phyloP scores from a whole-genome alignment of 2,329 filamentous ascomycete genomes.

The Sporothrix phasma region DNA sequence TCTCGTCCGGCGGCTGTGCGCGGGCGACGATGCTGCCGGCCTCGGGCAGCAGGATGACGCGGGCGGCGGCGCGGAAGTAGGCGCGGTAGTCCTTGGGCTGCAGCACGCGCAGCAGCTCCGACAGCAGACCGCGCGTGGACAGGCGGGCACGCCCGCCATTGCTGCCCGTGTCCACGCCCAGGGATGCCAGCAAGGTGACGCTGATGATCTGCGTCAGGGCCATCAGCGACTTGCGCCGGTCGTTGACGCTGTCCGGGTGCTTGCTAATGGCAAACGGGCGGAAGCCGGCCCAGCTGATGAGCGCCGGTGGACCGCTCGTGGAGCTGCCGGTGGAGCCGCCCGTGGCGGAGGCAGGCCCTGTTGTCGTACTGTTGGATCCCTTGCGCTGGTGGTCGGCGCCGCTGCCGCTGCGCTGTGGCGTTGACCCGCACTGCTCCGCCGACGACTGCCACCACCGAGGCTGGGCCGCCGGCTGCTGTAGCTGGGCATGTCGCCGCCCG shows the following conservation, averaged over 20 bases:
- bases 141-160: neutral
- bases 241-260: constrained; percentile 14
- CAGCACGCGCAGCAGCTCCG: constrained; percentile 18
- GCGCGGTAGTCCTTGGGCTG: constrained; percentile 20
- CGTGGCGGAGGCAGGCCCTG: neutral
- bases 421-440: constrained; percentile 12
- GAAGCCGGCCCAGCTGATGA: constrained; percentile 17
- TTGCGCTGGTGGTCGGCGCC: constrained; percentile 9
- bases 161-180: constrained; percentile 8
- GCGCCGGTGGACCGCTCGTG: neutral
- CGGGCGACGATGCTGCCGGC: neutral
- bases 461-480: constrained; percentile 7
- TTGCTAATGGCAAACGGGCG: constrained; percentile 17
- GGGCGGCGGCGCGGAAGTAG: constrained; percentile 19
- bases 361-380: constrained; percentile 1
- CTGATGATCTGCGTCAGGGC: constrained; percentile 17
- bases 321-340: neutral
- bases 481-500: neutral
- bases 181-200: constrained; percentile 7
- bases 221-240: constrained; percentile 18
- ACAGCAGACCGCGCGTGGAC: constrained; percentile 16
- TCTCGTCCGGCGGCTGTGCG: constrained; percentile 15
- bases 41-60: constrained; percentile 18
- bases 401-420: neutral
- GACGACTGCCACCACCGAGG: neutral